Conservation (phyloP, 352 stramenopile genomes). For the Phytophthora hybrid region DNA sequence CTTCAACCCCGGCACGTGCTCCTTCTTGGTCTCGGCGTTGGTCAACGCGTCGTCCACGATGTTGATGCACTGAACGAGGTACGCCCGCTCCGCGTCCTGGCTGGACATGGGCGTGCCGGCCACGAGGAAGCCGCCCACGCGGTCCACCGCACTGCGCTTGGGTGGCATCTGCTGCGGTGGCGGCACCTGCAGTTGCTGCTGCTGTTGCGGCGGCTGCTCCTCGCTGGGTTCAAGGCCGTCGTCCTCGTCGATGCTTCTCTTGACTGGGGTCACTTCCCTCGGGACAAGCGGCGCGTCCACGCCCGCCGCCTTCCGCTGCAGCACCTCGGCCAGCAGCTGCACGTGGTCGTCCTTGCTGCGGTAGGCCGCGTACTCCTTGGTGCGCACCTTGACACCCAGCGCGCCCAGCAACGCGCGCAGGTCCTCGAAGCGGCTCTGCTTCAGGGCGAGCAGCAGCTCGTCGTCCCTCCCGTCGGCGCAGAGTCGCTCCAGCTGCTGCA, state of each 20-base stretch:
- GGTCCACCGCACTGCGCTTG: neutral
- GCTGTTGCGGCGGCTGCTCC: neutral
- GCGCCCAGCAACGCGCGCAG: conserved; percentile 14
- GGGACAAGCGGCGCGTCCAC: neutral
- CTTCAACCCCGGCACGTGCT: conserved; percentile 12
- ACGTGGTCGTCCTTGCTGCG: conserved; percentile 28
- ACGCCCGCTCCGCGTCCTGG: conserved; percentile 8
- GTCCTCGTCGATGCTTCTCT: neutral
- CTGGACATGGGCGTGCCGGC: neutral
- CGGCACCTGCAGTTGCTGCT: too few species aligned
- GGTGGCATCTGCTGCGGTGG: neutral
- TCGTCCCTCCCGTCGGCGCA: neutral
- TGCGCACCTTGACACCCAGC: conserved; percentile 23
- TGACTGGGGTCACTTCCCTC: neutral
- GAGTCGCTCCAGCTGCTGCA: conserved; percentile 18
- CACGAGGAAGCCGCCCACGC: neutral
- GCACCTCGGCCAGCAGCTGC: conserved; percentile 5
- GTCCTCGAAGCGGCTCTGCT: conserved; percentile 19
- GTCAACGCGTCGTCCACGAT: neutral
- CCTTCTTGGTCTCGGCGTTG: conserved; percentile 11
- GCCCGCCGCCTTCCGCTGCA: neutral
- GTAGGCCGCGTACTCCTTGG: conserved; percentile 16
- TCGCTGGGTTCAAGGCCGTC: neutral
- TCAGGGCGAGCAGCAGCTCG: conserved; percentile 7
- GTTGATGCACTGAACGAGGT: conserved; percentile 24